Evolutionary conservation across 1,284 basidiomycete genomes (phyloP).

Genomic region (Cryptococcus wingfieldii): DNA sequence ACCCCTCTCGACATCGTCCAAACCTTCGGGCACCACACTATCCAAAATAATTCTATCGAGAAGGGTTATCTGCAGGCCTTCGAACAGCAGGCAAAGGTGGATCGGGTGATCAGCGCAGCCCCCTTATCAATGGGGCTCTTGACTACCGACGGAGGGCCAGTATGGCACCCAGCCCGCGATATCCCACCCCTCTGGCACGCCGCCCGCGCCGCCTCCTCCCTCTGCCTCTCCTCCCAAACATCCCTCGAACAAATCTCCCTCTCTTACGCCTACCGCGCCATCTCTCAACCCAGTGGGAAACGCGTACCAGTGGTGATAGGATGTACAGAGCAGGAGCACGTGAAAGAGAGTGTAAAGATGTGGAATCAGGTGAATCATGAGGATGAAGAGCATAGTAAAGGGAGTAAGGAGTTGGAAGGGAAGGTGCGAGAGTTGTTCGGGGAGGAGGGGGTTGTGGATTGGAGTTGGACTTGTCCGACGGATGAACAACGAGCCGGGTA

Average conservation of each 20-base stretch:
- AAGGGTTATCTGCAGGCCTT: slow-evolving; percentile 61
- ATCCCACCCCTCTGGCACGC: slow-evolving; percentile 17
- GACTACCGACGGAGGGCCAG: slow-evolving; percentile 59
- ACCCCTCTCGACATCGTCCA: slow-evolving; percentile 66
- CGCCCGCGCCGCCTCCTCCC: slow-evolving; percentile 21
- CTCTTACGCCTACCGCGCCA: slow-evolving; percentile 63
- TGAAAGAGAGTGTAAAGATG: slow-evolving; percentile 65
- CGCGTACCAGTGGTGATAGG: slow-evolving; percentile 69
- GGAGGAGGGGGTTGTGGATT: slow-evolving; percentile 57
- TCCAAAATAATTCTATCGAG: slow-evolving; percentile 70
- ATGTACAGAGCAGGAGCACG: slow-evolving; percentile 64
- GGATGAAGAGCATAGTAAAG: slow-evolving; percentile 47
- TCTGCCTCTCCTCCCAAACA: slow-evolving; percentile 31
- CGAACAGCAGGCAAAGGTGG: slow-evolving; percentile 58
- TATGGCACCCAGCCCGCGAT: slow-evolving; percentile 75
- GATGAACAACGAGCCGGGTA: slow-evolving; percentile 9
- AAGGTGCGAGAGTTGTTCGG: slow-evolving; percentile 53
- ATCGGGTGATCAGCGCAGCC: slow-evolving; percentile 74
- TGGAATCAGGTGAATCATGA: slow-evolving; percentile 60
- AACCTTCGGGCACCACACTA: slow-evolving; percentile 78
- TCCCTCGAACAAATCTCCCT: slow-evolving; percentile 65
- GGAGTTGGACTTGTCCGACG: slow-evolving; percentile 36
- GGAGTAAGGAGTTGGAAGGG: slow-evolving; percentile 55
- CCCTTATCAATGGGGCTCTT: slow-evolving; percentile 91
- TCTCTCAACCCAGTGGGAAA: slow-evolving; percentile 29